Conservation (phyloP, 2,329 filamentous ascomycete genomes). For the Arthrobotrys megalospora region DNA sequence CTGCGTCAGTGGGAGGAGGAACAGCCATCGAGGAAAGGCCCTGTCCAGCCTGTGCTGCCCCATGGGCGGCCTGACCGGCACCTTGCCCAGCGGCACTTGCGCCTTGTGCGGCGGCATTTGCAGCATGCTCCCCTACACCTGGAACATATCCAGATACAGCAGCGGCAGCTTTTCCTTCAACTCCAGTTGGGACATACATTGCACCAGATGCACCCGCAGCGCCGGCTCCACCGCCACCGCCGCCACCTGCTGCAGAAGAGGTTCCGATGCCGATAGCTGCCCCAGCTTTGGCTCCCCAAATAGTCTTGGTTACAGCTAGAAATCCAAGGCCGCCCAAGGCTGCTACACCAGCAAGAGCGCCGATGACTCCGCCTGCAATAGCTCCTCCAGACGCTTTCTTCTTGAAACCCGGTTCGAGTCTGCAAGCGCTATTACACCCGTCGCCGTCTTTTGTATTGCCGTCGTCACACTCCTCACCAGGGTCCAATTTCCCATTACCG, state of each 20-base stretch:
- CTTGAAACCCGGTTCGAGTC: constrained; percentile 4
- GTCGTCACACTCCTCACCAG: constrained; percentile 69
- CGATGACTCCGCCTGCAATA: constrained; percentile 41
- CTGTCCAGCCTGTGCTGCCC: constrained; percentile 47
- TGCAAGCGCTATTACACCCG: constrained; percentile 67
- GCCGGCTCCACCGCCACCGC: constrained; percentile 36
- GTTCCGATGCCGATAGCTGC: constrained; percentile 41
- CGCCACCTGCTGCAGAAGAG: constrained; percentile 25
- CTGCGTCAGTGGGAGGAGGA: constrained; percentile 41
- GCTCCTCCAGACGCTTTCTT: constrained; percentile 23
- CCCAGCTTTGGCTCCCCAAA: constrained; percentile 34
- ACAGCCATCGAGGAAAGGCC: constrained; percentile 42
- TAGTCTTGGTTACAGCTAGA: constrained; percentile 43
- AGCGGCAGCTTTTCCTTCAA: constrained; percentile 53
- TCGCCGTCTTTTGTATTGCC: constrained; percentile 67
- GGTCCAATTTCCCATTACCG: constrained; percentile 67
- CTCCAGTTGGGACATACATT: constrained; percentile 56
- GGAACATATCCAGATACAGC: constrained; percentile 39
- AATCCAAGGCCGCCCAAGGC: constrained; percentile 42
- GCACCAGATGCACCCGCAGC: constrained; percentile 47
- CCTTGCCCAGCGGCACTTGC: constrained; percentile 10
- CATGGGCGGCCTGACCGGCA: constrained; percentile 30
- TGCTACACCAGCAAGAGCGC: constrained; percentile 26
- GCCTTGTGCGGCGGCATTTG: constrained; percentile 5
- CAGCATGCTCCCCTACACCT: constrained; percentile 30